Conservation (phyloP, 257 asterid species). For the Solanum peruvianum region DNA sequence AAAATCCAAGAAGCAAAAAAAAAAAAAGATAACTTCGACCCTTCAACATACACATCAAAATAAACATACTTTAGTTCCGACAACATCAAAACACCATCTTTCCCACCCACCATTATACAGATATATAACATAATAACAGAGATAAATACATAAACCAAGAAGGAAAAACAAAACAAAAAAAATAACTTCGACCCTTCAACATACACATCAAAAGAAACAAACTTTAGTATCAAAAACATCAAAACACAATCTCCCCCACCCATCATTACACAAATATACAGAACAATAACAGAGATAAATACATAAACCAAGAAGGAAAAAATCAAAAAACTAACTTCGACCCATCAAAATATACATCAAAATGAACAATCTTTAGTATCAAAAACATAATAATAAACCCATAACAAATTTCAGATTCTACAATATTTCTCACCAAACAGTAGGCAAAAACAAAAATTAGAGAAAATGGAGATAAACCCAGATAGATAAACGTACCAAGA, state of each 20-base stretch:
- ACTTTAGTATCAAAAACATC: not conserved
- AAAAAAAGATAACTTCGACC: not conserved
- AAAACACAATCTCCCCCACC: not conserved
- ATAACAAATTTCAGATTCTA: not conserved
- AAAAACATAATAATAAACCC: not conserved
- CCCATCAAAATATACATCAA: not conserved
- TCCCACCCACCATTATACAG: not conserved
- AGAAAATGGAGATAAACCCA: not conserved
- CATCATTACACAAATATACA: not conserved
- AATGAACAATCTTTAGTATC: not conserved
- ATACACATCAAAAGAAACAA: not conserved
- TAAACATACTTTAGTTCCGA: not conserved
- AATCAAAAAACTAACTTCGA: not conserved
- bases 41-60: not conserved
- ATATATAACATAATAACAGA: not conserved
- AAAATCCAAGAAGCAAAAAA: not conserved
- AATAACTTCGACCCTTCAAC: not conserved
- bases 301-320: not conserved
- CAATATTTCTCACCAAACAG: not conserved
- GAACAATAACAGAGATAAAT: not conserved
- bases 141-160: not conserved
- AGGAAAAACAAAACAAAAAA: not conserved
- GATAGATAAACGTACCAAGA: not conserved
- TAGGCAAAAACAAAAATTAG: not conserved
- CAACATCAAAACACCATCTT: not conserved